Conservation (phyloP, 2,329 filamentous ascomycete genomes). For the Plenodomus tracheiphilus region DNA sequence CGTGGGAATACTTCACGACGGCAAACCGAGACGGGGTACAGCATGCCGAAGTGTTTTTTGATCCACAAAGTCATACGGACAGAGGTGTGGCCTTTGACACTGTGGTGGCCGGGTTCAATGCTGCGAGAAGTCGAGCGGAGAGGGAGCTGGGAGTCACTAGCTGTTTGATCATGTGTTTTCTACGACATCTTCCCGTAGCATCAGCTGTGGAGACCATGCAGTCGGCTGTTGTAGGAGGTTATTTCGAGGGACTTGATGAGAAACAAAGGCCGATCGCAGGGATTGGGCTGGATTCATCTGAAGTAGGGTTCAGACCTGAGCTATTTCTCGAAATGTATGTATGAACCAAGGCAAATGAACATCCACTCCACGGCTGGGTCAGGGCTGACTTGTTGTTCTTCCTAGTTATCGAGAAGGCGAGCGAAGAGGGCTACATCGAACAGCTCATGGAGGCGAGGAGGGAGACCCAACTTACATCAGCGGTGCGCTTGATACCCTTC, state of each 20-base stretch:
- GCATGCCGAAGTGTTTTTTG: constrained; percentile 80
- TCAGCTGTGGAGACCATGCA: constrained; percentile 49
- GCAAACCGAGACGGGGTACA: constrained; percentile 67
- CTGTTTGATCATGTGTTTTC: constrained; percentile 71
- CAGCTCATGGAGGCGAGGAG: constrained; percentile 77
- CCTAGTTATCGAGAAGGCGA: constrained; percentile 48
- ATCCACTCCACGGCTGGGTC: too few relatives aligned
- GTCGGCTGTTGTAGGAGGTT: constrained; percentile 48
- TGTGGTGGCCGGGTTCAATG: constrained; percentile 65
- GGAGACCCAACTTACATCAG: constrained; percentile 69
- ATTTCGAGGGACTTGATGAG: constrained; percentile 51
- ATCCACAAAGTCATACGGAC: constrained; percentile 72
- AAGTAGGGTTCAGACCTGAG: constrained; percentile 49
- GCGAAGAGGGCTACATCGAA: constrained; percentile 61
- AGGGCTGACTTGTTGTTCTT: background rate
- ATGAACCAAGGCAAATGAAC: too few relatives aligned
- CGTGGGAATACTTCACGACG: constrained; percentile 70
- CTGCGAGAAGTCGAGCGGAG: constrained; percentile 63
- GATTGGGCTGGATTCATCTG: constrained; percentile 70
- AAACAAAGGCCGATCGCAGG: constrained; percentile 60
- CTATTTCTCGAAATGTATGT: constrained; percentile 65
- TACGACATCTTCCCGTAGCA: constrained; percentile 67
- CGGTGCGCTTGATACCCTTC: constrained; percentile 64
- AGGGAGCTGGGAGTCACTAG: constrained; percentile 66
- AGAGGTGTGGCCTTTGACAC: constrained; percentile 66